Evolutionary conservation across 2,329 filamentous ascomycete species (phyloP).

Genomic region (Eurotiales sp.): DNA sequence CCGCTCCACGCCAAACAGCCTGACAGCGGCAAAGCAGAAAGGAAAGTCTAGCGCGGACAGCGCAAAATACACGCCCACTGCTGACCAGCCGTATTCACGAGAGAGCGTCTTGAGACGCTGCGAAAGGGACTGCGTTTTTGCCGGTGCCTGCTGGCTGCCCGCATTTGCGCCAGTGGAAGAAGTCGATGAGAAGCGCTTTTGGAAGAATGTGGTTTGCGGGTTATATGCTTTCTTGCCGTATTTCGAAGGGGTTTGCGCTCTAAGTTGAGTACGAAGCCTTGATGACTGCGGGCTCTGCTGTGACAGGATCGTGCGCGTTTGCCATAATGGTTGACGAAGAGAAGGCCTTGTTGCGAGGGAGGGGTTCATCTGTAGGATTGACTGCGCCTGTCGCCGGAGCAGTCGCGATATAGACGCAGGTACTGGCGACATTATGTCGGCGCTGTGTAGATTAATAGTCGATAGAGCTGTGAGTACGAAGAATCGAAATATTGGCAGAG

Average conservation of each 20-base stretch:
- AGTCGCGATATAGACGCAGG: conserved; percentile 3
- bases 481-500: no score
- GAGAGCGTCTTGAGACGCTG: conserved; percentile 77
- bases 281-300: conserved; percentile 1
- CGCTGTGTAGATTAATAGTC: no score
- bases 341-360: not conserved
- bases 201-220: not conserved
- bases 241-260: not conserved
- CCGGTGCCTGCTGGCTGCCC: not conserved
- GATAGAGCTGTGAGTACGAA: no score
- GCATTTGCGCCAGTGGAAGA: not conserved
- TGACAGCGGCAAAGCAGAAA: conserved; percentile 87
- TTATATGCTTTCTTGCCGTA: not conserved
- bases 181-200: conserved; percentile 12
- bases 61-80: conserved; percentile 82
- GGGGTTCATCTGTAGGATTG: not conserved
- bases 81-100: conserved; percentile 90
- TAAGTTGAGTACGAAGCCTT: not conserved
- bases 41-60: conserved; percentile 88
- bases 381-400: conserved; percentile 12
- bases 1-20: conserved; percentile 74
- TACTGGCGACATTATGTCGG: conserved; percentile 12
- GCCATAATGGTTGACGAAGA: not conserved
- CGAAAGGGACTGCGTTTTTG: conserved; percentile 54
- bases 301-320: conserved; percentile 1